phyloP scores from a whole-genome alignment of 257 asterid genomes.

The Nicotiana otophora region DNA sequence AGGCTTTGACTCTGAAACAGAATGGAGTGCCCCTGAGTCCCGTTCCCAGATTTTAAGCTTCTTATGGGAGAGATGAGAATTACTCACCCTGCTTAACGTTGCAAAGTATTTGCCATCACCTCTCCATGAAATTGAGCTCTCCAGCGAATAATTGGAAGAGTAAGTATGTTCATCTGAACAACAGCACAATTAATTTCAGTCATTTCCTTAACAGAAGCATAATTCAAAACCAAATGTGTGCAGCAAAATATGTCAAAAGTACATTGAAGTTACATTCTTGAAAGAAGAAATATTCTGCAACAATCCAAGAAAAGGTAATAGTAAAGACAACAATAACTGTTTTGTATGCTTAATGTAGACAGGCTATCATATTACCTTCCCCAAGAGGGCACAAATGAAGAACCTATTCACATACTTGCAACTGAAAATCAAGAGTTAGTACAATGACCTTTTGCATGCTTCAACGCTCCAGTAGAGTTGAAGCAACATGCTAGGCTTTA shows the following conservation, averaged over 20 bases:
- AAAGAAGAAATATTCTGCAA: not conserved
- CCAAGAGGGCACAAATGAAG: not conserved
- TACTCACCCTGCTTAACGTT: slow-evolving; percentile 53
- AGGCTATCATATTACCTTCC: not conserved
- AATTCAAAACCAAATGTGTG: not conserved
- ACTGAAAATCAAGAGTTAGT: not conserved
- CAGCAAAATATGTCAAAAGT: not conserved
- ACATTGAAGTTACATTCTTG: not conserved
- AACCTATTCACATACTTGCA: not conserved
- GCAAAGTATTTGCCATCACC: slow-evolving; percentile 93
- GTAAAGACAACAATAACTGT: not conserved
- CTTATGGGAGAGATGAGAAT: slow-evolving; percentile 39
- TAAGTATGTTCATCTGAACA: slow-evolving; percentile 49
- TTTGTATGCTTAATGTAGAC: not conserved
- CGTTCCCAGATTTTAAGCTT: slow-evolving; percentile 97
- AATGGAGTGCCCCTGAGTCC: slow-evolving; percentile 72
- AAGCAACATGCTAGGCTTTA: not conserved
- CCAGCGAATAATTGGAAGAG: slow-evolving; percentile 42
- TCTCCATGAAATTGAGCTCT: slow-evolving; percentile 73
- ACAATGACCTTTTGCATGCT: not conserved
- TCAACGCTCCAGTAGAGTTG: not conserved
- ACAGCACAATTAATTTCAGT: not conserved
- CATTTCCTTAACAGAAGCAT: not conserved
- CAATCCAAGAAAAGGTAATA: not conserved
- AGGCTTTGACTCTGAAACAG: slow-evolving; percentile 72